Evolutionary conservation across 306 rosid species (phyloP), one percentile per base, ranked within the genome.

Genomic region (Dicorynia guianensis): DNA sequence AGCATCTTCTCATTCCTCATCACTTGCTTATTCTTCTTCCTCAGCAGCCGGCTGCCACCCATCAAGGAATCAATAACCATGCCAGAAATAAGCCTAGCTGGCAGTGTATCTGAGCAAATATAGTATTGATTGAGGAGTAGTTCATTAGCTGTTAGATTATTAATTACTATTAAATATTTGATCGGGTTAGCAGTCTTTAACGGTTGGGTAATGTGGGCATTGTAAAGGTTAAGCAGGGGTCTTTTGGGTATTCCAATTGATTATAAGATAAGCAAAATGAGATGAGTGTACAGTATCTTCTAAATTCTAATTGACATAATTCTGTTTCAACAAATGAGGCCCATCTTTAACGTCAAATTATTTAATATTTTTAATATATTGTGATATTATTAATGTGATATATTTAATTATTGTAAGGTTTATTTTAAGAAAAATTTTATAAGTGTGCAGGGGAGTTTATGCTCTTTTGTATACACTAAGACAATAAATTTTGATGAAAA

Each of bases 1-100:
- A 19, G 87, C 80, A 7, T 86, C 93, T 4, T 81, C 91, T 33
- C 79, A 73, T 36, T 78, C 86, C 69, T 89, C 94, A 3, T 89
- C 94, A 6, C 79, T 85, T 39, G 82, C 85, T 54, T 85, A 85
- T 47, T 69, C 90, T 0, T 80, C 90, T 33, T 81, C 91, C 20
- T 50, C 20, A 15, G 76, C 89, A 2, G 49, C 76, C 76, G 76
- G 81, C 42, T 69, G 71, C 65, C 47, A 47, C 7, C 73, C 85
- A 0, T 39, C 20, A 72, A 67, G 52, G 15, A 46, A 75, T 18
- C 61, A 73, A 63, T 80, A 64, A 63, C 20, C 9, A 66, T 73
- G 60, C 36, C 19, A 43, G 52, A 46, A 1, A 40, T 7, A 25
- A 25, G 30, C 30, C 30, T 25, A 25, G 30, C 30, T 25, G 2